Base-by-base conservation (phyloP, 352 stramenopile species). In the Phytophthora hibernalis region DNA sequence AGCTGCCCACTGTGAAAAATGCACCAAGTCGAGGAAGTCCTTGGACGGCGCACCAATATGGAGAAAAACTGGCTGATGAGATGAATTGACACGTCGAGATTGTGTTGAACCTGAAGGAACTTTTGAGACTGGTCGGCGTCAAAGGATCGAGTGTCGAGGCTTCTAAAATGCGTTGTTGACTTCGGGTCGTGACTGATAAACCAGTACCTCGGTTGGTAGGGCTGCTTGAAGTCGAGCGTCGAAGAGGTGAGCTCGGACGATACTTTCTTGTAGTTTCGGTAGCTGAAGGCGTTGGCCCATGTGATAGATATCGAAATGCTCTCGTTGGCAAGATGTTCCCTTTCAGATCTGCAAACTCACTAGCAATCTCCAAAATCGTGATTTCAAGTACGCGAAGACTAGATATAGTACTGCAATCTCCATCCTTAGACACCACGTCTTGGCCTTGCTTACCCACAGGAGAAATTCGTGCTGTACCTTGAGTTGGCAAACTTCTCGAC, bases 41-140 rank as follows among this genome's bases (percentile, higher is more conserved):
- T 79, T 76, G 7, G 76, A 84, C 0, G 51, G 11, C 0, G 76
- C 71, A 0, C 81, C 81, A 13, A 87, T 76, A 21, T 84, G 70
- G 16, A 77, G 38, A 87, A 90, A 53, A 87, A 90, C 45, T 87
- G 80, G 7, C 71, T 63, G 49, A 87, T 51, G 1, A 87, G 66
- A 12, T 86, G 69, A 1, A 54, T 81, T 2, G 77, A 87, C 0
- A 72, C 76, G 6, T 81, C 50, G 3, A 90, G 21, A 10, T 54
- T 53, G 54, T 83, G 66, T 2, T 57, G 20, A 24, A 38, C 52
- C 9, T 75, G 63, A 9, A 89, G 61, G 0, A 72, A 54, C 11
- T 75, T 37, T 89, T 77, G 16, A 89, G 72, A 30, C 26, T 65
- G 0, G 61, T 33, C 0, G 74, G 69, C 1, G 79, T 83, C 31